A percentile compares a stretch with the other conserved stretches of the same genome.
Evolutionary conservation across 75 land plant species (phyloP).

Genomic region (Pinus albicaulis): DNA sequence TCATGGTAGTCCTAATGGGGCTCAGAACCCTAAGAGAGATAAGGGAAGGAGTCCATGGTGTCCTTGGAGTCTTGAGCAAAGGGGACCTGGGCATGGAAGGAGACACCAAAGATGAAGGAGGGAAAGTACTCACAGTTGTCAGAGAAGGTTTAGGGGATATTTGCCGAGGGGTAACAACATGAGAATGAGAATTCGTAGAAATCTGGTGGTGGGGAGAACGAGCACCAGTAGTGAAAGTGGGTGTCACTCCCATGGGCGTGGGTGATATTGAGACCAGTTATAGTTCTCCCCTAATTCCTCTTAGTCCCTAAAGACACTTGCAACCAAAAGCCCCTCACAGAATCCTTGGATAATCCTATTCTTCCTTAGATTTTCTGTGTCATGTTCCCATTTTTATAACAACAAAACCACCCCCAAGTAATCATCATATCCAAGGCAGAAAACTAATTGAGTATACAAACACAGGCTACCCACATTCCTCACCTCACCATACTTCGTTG

Average conservation of each 20-base stretch:
- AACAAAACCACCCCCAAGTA: not conserved
- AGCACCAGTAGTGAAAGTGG: conserved; percentile 15
- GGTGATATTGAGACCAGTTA: conserved; percentile 64
- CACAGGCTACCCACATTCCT: too few species aligned
- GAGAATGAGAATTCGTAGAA: conserved; percentile 15
- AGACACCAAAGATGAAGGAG: conserved; percentile 8
- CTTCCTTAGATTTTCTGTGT: not conserved
- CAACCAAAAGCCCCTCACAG: not conserved
- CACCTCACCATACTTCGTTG: too few species aligned
- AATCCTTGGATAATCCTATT: not conserved
- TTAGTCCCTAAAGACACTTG: conserved; percentile 4
- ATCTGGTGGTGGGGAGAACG: conserved; percentile 9
- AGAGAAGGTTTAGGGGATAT: conserved; percentile 18
- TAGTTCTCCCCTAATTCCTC: conserved; percentile 43
- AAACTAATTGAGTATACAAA: too few species aligned
- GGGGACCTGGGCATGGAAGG: conserved; percentile 16
- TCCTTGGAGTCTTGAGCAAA: conserved; percentile 19
- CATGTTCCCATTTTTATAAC: not conserved
- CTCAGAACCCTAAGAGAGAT: conserved; percentile 26
- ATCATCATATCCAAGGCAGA: too few species aligned
- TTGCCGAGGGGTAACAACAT: conserved; percentile 45
- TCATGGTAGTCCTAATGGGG: conserved; percentile 41
- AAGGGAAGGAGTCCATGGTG: conserved; percentile 25
- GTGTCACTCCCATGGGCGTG: conserved; percentile 53
- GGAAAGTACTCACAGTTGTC: conserved; percentile 3